Base-by-base conservation (phyloP, 257 asterid genomes). In the Solanum pimpinellifolium region DNA sequence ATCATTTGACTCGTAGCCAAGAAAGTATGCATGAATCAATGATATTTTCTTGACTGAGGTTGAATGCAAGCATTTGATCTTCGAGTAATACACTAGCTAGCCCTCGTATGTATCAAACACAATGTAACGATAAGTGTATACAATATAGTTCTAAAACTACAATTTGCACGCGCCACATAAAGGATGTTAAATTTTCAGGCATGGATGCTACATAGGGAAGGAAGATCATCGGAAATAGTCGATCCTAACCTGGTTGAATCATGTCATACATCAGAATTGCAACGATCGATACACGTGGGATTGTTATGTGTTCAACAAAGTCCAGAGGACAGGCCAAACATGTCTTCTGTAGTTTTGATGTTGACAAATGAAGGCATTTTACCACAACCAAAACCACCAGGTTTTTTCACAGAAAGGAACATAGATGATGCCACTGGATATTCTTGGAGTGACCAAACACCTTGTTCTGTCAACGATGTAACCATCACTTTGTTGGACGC, bases 281-380 rank as follows among this genome's bases (percentile, higher is more conserved):
- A 84, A 83, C 89, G 90, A 87, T 87, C 89, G 42, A 85, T 89
- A 86, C 90, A 89, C 68, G 90, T 86, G 2, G 91, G 87, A 9
- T 72, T 89, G 49, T 83, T 89, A 10, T 89, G 91, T 29, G 90
- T 87, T 31, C 91, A 89, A 66, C 90, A 87, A 47, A 46, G 31
- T 33, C 91, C 91, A 37, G 88, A 85, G 14, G 91, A 89, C 60
- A 89, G 90, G 86, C 91, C 90, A 15, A 85, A 31, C 65, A 87
- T 89, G 90, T 81, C 90, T n/a, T 16, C 76, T 27, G 91, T 87
- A 11, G 88, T 89, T 10, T 37, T 87, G 10, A 86, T 87, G 90
- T 41, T 87, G 75, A 88, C 89, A n/a, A 86, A 86, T 65, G 90
- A 89, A 72, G 84, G 84, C 25, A n/a, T 85, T 46, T 47, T 89